Conservation (phyloP, 805 yeast genomes). For the Dipodascopsis uninucleata region DNA sequence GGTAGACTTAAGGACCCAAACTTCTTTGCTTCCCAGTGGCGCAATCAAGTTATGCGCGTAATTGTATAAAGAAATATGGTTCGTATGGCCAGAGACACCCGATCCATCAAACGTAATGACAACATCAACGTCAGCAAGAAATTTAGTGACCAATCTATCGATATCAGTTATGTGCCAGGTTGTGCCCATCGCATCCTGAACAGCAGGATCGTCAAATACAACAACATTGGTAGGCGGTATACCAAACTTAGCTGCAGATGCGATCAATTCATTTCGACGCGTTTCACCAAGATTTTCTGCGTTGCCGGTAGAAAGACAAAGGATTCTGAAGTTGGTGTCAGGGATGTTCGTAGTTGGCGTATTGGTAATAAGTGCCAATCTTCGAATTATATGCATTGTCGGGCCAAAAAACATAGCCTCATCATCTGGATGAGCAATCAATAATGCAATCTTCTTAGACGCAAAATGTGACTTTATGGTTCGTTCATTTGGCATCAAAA, state of each 20-base stretch:
- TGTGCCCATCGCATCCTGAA: constrained; percentile 64
- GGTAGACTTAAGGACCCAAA: constrained; percentile 37
- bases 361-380: constrained; percentile 25
- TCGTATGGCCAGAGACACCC: constrained; percentile 87
- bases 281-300: constrained; percentile 66
- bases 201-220: constrained; percentile 49
- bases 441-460: constrained; percentile 34
- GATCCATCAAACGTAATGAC: constrained; percentile 73
- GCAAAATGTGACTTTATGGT: constrained; percentile 11
- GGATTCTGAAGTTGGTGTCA: constrained; percentile 10
- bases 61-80: constrained; percentile 63
- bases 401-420: constrained; percentile 98
- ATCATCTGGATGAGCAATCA: constrained; percentile 97
- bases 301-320: constrained; percentile 64
- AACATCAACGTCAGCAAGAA: constrained; percentile 35
- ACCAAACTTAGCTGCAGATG: constrained; percentile 55
- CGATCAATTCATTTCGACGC: constrained; percentile 57
- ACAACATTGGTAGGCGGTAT: constrained; percentile 40
- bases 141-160: constrained; percentile 38
- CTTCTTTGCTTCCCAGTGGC: constrained; percentile 28
- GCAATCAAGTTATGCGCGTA: constrained; percentile 40
- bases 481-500: constrained; percentile 4
- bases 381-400: constrained; percentile 49
- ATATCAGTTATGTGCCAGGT: constrained; percentile 58
- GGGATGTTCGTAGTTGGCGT: constrained; percentile 1